phyloP scores from a whole-genome alignment of 2,329 filamentous ascomycete genomes.

The Calonectria montana region DNA sequence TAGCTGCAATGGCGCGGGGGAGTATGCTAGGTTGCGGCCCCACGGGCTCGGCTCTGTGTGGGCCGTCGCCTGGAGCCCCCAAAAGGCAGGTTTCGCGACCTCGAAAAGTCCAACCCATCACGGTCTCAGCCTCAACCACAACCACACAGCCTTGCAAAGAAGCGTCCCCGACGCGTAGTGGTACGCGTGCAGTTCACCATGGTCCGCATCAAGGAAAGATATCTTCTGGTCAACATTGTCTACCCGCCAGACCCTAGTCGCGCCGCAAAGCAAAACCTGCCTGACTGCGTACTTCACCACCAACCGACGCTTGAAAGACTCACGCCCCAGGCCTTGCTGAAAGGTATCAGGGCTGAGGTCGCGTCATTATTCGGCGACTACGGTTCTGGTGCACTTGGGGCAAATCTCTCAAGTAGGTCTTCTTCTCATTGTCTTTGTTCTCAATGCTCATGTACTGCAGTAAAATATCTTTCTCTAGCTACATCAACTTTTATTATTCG shows the following conservation, averaged over 20 bases:
- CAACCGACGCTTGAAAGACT: slow-evolving; percentile 81
- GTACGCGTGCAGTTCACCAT: slow-evolving; percentile 58
- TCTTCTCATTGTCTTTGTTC: neutral
- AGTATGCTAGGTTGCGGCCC: slow-evolving; percentile 30
- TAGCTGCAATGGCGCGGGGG: slow-evolving; percentile 32
- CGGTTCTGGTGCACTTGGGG: slow-evolving; percentile 79
- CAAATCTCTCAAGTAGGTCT: slow-evolving; percentile 72
- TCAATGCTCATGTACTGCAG: slow-evolving; percentile 55
- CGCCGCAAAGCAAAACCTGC: slow-evolving; percentile 51
- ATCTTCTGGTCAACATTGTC: slow-evolving; percentile 93
- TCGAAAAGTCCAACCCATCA: slow-evolving; percentile 22
- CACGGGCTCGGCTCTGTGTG: slow-evolving; percentile 36
- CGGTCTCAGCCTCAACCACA: slow-evolving; percentile 16
- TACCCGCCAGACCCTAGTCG: slow-evolving; percentile 73
- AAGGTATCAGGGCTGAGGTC: slow-evolving; percentile 77
- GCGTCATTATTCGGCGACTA: slow-evolving; percentile 87
- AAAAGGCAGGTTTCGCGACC: slow-evolving; percentile 27
- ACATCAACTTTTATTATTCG: slow-evolving; percentile 94
- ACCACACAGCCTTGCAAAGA: slow-evolving; percentile 5
- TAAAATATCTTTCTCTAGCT: slow-evolving; percentile 93
- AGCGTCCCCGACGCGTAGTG: neutral
- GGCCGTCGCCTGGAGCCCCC: slow-evolving; percentile 17
- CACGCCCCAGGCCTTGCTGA: slow-evolving; percentile 72
- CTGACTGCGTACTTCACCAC: slow-evolving; percentile 79
- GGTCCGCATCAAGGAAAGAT: slow-evolving; percentile 97